Conservation (phyloP, 306 rosid genomes). For the Medicago arabica region DNA sequence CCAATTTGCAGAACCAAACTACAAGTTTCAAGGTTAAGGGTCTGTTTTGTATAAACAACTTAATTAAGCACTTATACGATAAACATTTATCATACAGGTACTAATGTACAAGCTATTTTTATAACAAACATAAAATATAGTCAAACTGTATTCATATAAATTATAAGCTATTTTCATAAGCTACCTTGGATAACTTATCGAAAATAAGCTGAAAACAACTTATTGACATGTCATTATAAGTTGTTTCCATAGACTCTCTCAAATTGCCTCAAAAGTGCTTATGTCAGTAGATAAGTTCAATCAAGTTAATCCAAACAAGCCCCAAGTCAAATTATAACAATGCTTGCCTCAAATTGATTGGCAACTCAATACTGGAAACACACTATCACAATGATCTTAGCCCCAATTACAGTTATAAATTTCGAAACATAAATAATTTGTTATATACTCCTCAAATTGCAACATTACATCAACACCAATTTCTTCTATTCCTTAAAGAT, state of each 20-base stretch:
- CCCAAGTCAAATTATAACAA: conserved; percentile 24
- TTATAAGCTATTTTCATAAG: neutral
- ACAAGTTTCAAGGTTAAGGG: neutral
- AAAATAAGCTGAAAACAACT: neutral
- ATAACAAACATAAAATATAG: too few species aligned
- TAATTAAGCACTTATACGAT: neutral
- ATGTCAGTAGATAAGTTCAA: neutral
- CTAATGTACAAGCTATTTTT: neutral
- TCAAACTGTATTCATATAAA: neutral
- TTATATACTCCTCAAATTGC: neutral
- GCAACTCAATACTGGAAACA: neutral
- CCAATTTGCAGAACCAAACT: too few species aligned
- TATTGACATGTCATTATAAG: neutral
- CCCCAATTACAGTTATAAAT: conserved; percentile 2
- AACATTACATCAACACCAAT: conserved; percentile 12
- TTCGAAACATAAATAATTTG: neutral
- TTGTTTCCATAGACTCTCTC: neutral
- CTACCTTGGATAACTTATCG: neutral
- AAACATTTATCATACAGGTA: neutral
- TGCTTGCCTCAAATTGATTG: neutral
- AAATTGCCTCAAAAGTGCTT: neutral
- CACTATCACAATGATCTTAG: conserved; percentile 18
- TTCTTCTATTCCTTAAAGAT: conserved; percentile 1
- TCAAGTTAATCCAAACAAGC: neutral
- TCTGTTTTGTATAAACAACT: neutral